These are phyloP conservation scores for Xylariales sp. DNA, from an alignment of 2,329 filamentous ascomycete genomes.

Conservation along the genomic window DNA sequence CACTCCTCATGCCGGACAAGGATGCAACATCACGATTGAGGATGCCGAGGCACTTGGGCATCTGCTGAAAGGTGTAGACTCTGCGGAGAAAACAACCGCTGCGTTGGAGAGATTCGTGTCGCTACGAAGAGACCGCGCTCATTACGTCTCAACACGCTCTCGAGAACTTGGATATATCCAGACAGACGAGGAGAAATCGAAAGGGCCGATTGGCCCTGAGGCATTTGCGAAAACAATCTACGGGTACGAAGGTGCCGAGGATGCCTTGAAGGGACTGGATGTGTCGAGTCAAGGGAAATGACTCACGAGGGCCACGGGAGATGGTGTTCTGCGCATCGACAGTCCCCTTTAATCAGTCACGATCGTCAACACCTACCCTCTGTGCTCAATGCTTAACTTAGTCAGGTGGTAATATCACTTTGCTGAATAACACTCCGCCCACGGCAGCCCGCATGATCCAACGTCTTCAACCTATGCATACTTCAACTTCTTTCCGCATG, in stretches of 20 bases:
- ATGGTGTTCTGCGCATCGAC: no score
- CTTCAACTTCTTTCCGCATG: no score
- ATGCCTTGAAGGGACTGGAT: not conserved
- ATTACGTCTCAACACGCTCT: conserved; percentile 16
- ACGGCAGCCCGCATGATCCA: no score
- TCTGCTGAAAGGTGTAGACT: conserved; percentile 5
- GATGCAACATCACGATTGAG: conserved; percentile 20
- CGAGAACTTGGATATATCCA: conserved; percentile 14
- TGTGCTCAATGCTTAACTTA: no score
- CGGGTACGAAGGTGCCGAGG: conserved; percentile 17
- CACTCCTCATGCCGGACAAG: conserved; percentile 17
- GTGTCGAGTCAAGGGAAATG: no score
- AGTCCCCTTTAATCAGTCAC: no score
- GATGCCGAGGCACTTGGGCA: conserved; percentile 17
- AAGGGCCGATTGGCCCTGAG: conserved; percentile 14
- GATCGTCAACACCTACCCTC: no score
- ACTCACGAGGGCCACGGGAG: no score
- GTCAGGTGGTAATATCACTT: no score
- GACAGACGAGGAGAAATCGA: conserved; percentile 13
- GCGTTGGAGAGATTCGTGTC: conserved; percentile 14
- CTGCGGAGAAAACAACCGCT: not conserved
- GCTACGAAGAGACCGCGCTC: conserved; percentile 17
- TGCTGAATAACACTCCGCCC: no score
- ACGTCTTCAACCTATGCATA: no score
- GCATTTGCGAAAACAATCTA: conserved; percentile 17